Percentiles rank a stretch among this genome's conserved stretches.
Evolutionary conservation across 345 rosid species (phyloP).

Genomic region (Linum tenue): DNA sequence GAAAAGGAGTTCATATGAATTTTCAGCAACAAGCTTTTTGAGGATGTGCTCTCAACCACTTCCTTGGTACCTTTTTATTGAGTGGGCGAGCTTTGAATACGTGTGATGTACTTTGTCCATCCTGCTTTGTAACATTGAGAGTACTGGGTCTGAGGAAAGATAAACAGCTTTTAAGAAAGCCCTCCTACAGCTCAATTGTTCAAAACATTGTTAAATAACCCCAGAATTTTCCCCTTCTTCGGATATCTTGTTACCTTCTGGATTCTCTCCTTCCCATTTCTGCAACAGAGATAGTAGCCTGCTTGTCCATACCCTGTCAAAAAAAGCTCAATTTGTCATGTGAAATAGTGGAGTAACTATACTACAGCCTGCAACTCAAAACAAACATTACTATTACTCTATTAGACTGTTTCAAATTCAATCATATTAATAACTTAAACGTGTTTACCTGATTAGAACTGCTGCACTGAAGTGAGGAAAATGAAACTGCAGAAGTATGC

Average conservation of each 20-base stretch:
- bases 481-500: conserved; percentile 40
- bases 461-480: conserved; percentile 30
- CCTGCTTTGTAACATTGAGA: conserved; percentile 29
- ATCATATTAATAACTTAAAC: background rate
- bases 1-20: background rate
- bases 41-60: conserved; percentile 11
- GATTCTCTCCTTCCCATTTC: conserved; percentile 44
- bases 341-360: conserved; percentile 1
- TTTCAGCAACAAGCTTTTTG: conserved; percentile 2
- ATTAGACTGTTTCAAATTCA: conserved; percentile 1
- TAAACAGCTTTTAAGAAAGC: conserved; percentile 7
- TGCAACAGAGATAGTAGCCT: conserved; percentile 24
- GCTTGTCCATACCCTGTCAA: conserved; percentile 39
- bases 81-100: conserved; percentile 59
- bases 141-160: conserved; percentile 35
- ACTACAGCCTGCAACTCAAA: background rate
- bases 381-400: background rate
- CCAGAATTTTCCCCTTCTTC: background rate
- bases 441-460: conserved; percentile 46
- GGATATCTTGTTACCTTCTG: conserved; percentile 35
- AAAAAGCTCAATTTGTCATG: conserved; percentile 1
- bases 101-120: conserved; percentile 24
- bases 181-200: conserved; percentile 4
- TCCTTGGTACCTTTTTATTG: conserved; percentile 55
- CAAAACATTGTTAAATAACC: conserved; percentile 4